A percentile compares a stretch with the other conserved stretches of the same genome.
These are phyloP conservation scores for Ustilago cynodontis DNA, from an alignment of 1,284 basidiomycete genomes.

Conservation along the genomic window DNA sequence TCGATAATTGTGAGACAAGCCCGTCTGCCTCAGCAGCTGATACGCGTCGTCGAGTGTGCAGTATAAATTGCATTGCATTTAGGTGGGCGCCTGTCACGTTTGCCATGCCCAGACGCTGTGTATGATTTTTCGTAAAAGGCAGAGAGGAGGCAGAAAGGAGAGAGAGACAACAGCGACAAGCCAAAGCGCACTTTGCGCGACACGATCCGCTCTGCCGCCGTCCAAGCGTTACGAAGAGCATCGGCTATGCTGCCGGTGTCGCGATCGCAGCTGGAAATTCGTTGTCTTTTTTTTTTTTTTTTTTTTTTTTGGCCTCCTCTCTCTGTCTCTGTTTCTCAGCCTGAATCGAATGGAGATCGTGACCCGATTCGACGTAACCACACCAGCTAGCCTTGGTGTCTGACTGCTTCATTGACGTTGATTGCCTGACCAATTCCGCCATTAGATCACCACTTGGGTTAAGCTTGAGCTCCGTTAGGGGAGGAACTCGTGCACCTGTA, in stretches of 20 bases:
- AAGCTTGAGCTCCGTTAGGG: background rate
- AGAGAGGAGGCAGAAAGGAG: no score
- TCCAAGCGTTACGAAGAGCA: background rate
- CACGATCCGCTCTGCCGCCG: constrained; percentile 13
- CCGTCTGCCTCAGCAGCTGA: background rate
- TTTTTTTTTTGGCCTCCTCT: background rate
- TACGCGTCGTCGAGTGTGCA: constrained; percentile 2
- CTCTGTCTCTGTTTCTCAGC: background rate
- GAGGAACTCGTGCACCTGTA: no score
- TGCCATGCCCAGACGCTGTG: background rate
- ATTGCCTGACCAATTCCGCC: background rate
- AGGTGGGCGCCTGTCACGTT: constrained; percentile 1
- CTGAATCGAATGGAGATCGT: background rate
- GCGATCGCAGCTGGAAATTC: background rate
- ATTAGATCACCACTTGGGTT: background rate
- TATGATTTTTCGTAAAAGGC: no score
- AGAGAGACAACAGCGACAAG: background rate
- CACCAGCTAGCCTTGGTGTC: background rate
- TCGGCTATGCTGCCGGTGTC: constrained; percentile 4
- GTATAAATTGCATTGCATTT: constrained; percentile 10
- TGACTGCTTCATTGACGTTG: background rate
- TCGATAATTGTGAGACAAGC: background rate
- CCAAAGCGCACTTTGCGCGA: constrained; percentile 22
- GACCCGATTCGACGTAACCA: background rate
- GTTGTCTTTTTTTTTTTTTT: background rate